These are phyloP conservation scores for Colletotrichum lini DNA, from an alignment of 2,329 filamentous ascomycete genomes.

Conservation along the genomic window DNA sequence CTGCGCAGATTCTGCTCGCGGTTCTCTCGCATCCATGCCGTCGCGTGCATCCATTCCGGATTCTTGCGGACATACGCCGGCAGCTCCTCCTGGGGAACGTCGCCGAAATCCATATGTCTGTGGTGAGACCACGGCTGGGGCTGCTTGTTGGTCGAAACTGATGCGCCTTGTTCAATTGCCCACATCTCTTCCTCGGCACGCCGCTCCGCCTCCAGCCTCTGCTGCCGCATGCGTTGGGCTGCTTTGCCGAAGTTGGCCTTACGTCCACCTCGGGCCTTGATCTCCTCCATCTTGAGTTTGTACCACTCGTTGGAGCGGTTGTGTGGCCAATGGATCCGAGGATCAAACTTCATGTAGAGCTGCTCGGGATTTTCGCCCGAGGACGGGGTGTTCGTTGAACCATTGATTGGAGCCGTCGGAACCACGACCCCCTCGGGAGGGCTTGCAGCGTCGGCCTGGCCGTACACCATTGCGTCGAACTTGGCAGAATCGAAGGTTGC, in stretches of 20 bases:
- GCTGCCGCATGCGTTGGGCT: conserved; percentile 54
- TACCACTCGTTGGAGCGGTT: conserved; percentile 62
- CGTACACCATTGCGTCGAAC: conserved; percentile 43
- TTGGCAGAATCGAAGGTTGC: conserved; percentile 36
- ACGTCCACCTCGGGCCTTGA: conserved; percentile 61
- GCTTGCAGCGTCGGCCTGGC: conserved; percentile 36
- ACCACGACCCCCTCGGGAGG: conserved; percentile 34
- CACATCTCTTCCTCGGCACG: conserved; percentile 4
- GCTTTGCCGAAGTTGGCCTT: conserved; percentile 67
- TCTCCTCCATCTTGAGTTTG: conserved; percentile 63
- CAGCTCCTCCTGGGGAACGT: conserved; percentile 56
- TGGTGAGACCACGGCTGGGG: conserved; percentile 50
- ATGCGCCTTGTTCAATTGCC: conserved; percentile 6
- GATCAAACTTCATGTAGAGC: conserved; percentile 64
- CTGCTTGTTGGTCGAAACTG: conserved; percentile 36
- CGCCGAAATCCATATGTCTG: conserved; percentile 54
- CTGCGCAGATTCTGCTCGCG: conserved; percentile 43
- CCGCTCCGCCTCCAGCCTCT: conserved; percentile 45
- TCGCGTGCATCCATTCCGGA: conserved; percentile 60
- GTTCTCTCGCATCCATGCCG: conserved; percentile 54
- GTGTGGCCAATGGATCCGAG: conserved; percentile 63
- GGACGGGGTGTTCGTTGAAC: conserved; percentile 23
- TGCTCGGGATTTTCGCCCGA: conserved; percentile 47
- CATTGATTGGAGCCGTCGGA: background rate
- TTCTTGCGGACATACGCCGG: conserved; percentile 62